A percentile compares a stretch with the other conserved stretches of the same genome.
Evolutionary conservation across 371 early-diverging fungal species (phyloP).

Genomic region (Mucor sp.): DNA sequence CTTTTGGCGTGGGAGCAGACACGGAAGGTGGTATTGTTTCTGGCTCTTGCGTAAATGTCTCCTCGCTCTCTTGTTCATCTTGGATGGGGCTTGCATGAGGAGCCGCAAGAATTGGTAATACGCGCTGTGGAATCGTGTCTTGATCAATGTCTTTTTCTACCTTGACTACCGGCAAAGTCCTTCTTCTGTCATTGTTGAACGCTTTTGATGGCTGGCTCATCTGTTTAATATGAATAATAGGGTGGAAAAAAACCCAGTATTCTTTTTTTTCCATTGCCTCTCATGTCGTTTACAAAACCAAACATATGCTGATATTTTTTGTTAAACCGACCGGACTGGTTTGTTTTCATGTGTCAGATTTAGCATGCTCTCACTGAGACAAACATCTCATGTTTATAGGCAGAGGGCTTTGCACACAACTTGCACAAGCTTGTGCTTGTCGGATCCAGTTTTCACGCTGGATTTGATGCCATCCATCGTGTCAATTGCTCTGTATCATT

Average conservation of each 20-base stretch:
- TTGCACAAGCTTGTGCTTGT: background rate
- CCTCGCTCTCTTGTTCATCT: slow-evolving; percentile 7
- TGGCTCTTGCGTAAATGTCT: background rate
- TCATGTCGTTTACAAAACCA: background rate
- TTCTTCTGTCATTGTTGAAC: slow-evolving; percentile 10
- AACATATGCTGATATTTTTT: slow-evolving; percentile 3
- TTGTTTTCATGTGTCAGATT: too few relatives aligned
- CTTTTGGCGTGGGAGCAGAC: background rate
- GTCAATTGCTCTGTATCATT: background rate
- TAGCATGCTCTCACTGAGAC: too few relatives aligned
- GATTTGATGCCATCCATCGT: background rate
- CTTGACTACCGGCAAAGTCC: slow-evolving; percentile 28
- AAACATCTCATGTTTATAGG: background rate
- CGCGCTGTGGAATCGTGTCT: slow-evolving; percentile 19
- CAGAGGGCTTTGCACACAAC: background rate
- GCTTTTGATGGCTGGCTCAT: background rate
- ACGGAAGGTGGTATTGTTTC: background rate
- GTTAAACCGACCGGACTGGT: background rate
- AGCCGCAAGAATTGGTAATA: slow-evolving; percentile 19
- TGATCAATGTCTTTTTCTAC: slow-evolving; percentile 20
- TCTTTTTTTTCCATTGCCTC: background rate
- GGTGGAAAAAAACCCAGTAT: background rate
- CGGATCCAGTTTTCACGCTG: background rate
- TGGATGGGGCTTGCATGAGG: slow-evolving; percentile 4
- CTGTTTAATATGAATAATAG: background rate